phyloP scores from a whole-genome alignment of 345 rosid species.

The Corymbia maculata region DNA sequence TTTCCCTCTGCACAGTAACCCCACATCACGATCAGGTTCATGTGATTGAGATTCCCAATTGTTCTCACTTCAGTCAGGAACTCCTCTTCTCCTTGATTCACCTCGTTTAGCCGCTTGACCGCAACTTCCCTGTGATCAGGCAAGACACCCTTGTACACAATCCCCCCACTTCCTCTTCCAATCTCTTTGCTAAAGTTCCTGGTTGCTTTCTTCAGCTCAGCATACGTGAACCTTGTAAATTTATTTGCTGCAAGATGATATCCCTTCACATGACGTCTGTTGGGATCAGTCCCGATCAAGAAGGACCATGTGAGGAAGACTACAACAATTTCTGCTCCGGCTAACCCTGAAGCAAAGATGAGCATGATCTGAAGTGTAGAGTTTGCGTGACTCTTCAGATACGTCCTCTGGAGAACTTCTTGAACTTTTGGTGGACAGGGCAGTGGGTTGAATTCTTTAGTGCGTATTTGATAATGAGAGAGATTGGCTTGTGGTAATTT shows the following conservation, averaged over 20 bases:
- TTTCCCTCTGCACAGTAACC: conserved; percentile 13
- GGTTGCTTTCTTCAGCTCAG: conserved; percentile 1
- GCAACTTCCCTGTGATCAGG: not conserved
- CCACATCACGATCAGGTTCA: conserved; percentile 10
- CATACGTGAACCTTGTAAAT: not conserved
- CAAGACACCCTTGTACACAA: conserved; percentile 7
- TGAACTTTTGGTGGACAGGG: not conserved
- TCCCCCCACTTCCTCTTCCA: conserved; percentile 12
- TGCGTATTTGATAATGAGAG: not conserved
- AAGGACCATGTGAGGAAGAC: no score
- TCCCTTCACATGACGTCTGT: no score
- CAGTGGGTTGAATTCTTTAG: not conserved
- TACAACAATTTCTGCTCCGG: no score
- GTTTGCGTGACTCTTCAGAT: no score
- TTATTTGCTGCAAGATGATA: no score
- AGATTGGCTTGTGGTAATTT: not conserved
- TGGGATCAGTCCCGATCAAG: no score
- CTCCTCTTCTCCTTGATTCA: not conserved
- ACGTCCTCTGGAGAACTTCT: no score
- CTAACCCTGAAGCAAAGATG: no score
- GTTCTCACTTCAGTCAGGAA: conserved; percentile 17
- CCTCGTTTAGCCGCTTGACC: conserved; percentile 8
- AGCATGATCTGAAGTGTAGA: no score
- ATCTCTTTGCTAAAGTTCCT: conserved; percentile 1
- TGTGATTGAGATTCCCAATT: conserved; percentile 19